Evolutionary conservation across 2,329 filamentous ascomycete genomes (phyloP).

Genomic region (Pseudopyrenochaeta lycopersici): DNA sequence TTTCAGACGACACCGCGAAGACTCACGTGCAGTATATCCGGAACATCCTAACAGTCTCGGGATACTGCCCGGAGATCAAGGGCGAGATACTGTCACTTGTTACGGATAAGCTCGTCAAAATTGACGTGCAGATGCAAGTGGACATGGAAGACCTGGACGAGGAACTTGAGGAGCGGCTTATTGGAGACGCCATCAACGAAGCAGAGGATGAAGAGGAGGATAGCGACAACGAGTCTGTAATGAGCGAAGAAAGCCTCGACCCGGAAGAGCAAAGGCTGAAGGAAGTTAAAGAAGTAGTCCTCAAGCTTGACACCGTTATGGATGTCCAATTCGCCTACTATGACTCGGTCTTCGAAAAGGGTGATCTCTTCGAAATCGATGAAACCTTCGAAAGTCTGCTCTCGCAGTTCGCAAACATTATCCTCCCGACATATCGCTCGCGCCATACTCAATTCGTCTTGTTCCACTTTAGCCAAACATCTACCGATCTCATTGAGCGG

Average conservation of each 20-base stretch:
- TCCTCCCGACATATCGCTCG: constrained; percentile 89
- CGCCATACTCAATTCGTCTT: constrained; percentile 94
- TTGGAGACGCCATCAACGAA: constrained; percentile 62
- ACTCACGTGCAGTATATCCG: constrained; percentile 88
- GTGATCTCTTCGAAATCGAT: constrained; percentile 71
- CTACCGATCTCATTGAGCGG: constrained; percentile 78
- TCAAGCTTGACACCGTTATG: constrained; percentile 90
- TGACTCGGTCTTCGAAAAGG: constrained; percentile 73
- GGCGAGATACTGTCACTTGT: constrained; percentile 84
- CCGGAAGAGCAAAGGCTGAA: constrained; percentile 70
- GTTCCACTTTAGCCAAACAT: constrained; percentile 91
- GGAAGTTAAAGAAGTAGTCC: constrained; percentile 79
- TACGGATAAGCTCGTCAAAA: constrained; percentile 86
- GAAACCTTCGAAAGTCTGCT: constrained; percentile 81
- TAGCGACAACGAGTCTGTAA: constrained; percentile 75
- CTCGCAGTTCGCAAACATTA: constrained; percentile 84
- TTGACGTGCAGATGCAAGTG: constrained; percentile 94
- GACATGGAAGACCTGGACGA: constrained; percentile 94
- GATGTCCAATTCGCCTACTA: constrained; percentile 89
- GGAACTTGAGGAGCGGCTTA: constrained; percentile 78
- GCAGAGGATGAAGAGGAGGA: constrained; percentile 61
- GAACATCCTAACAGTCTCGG: constrained; percentile 80
- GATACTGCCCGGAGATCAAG: constrained; percentile 80
- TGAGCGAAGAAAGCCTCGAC: constrained; percentile 68
- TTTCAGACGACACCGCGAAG: constrained; percentile 76